Evolutionary conservation across 495 filamentous ascomycete genomes (phyloP), one percentile per base, ranked within the genome.

Genomic region (Aspergillus bertholletiae): DNA sequence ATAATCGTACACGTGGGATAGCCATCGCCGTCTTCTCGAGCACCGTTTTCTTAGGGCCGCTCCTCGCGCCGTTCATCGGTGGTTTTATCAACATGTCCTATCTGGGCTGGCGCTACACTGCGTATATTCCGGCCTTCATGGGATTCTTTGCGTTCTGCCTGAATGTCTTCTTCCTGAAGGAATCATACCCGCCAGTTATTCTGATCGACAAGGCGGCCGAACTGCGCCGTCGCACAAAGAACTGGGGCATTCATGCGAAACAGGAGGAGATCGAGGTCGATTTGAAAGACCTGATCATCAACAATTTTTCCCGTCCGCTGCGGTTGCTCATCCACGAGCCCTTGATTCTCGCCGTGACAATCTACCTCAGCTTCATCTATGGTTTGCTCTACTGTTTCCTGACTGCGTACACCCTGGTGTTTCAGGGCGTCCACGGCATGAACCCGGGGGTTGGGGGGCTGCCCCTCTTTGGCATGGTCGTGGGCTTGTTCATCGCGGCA

Each of bases 181-280:
- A 97, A 69, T 88, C 92, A 0, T 97, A 96, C 62, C 88, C 90
- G 18, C 91, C 92, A 0, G 75, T 90, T 7, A 85, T 97, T 51
- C 77, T 96, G 0, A 80, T 93, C 35, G 64, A 70, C 5, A 96
- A 96, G 72, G 92, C 92, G 1, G 63, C 80, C 0, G 85, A 91
- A 53, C 75, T 97, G 23, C 88, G 92, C 39, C 88, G 89, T 7
- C 74, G 88, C 35, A 96, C 91, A 0, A 82, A 84, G 64, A 94
- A 96, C 73, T 96, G 92, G 90, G 89, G 90, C 44, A 95, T 97
- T 59, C 92, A 96, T 71, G 92, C 92, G 37, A 92, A 90, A 67
- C 90, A 96, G 67, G 92, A 96, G 62, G 90, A 96, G 73, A 91
- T 95, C 57, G 90, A 95, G 67, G 79, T 97, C 51, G 88, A 94